These are phyloP conservation scores for Phellinidium pouzarii DNA, from an alignment of 1,284 basidiomycete genomes.

Conservation along the genomic window DNA sequence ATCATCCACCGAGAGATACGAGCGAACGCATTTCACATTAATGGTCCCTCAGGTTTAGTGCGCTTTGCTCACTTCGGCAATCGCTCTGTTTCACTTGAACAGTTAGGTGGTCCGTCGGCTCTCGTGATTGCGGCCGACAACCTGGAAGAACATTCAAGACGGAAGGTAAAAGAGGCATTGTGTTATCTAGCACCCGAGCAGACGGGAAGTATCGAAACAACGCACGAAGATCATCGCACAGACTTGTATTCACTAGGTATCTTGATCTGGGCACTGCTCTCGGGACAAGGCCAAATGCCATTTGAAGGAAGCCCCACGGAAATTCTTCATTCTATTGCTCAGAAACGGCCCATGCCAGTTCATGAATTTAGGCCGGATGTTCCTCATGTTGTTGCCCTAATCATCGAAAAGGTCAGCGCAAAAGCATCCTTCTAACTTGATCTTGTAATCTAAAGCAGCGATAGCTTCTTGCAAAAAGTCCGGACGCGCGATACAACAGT, in stretches of 20 bases:
- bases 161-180: conserved; percentile 64
- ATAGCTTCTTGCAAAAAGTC: conserved; percentile 56
- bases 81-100: conserved; percentile 63
- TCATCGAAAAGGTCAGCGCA: conserved; percentile 53
- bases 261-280: conserved; percentile 62
- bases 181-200: conserved; percentile 71
- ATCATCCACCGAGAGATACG: conserved; percentile 67
- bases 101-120: conserved; percentile 59
- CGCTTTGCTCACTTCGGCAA: conserved; percentile 71
- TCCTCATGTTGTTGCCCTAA: conserved; percentile 60
- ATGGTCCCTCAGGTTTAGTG: conserved; percentile 58
- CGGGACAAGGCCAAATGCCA: conserved; percentile 60
- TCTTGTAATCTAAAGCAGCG: neutral
- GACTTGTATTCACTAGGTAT: conserved; percentile 67
- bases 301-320: conserved; percentile 66
- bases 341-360: conserved; percentile 64
- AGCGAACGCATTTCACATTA: conserved; percentile 67
- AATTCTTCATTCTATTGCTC: conserved; percentile 59
- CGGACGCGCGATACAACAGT: conserved; percentile 61
- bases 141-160: conserved; percentile 53
- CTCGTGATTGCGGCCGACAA: conserved; percentile 50
- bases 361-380: conserved; percentile 68
- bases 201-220: conserved; percentile 62
- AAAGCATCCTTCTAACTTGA: neutral
- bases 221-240: conserved; percentile 61